These are phyloP conservation scores for Pyrrhoderma noxium DNA, from an alignment of 1,284 basidiomycete species.

Conservation along the genomic window DNA sequence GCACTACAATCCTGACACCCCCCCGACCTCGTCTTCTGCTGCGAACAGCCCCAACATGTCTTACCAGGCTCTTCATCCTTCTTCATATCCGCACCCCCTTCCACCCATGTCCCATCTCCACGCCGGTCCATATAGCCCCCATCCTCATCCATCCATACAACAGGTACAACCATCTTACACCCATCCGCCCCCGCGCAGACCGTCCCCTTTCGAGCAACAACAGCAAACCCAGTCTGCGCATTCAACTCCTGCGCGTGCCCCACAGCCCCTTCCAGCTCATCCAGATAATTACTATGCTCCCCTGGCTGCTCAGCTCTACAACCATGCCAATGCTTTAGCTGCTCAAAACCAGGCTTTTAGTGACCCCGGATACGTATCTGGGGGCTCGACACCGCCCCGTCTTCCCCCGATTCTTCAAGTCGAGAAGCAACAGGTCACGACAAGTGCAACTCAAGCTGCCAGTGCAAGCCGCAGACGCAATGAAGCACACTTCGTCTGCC, in stretches of 20 bases:
- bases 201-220: conserved; percentile 6
- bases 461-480: conserved; percentile 85
- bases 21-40: conserved; percentile 9
- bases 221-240: conserved; percentile 7
- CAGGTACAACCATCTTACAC: conserved; percentile 11
- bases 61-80: conserved; percentile 19
- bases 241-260: conserved; percentile 1
- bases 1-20: conserved; percentile 4
- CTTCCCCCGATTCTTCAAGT: conserved; percentile 79
- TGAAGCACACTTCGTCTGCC: conserved; percentile 87
- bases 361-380: not conserved
- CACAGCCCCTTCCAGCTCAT: conserved; percentile 4
- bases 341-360: conserved; percentile 8
- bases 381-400: conserved; percentile 42
- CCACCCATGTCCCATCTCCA: conserved; percentile 28
- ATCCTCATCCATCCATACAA: not conserved
- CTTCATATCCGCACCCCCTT: conserved; percentile 26
- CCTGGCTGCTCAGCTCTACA: conserved; percentile 41
- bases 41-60: conserved; percentile 12
- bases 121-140: not conserved
- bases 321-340: conserved; percentile 26
- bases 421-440: conserved; percentile 90
- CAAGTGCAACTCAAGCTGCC: conserved; percentile 88
- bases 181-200: not conserved
- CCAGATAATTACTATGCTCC: conserved; percentile 22